These are phyloP conservation scores for Talaromyces rugulosus DNA, from an alignment of 2,329 filamentous ascomycete species.

Conservation along the genomic window DNA sequence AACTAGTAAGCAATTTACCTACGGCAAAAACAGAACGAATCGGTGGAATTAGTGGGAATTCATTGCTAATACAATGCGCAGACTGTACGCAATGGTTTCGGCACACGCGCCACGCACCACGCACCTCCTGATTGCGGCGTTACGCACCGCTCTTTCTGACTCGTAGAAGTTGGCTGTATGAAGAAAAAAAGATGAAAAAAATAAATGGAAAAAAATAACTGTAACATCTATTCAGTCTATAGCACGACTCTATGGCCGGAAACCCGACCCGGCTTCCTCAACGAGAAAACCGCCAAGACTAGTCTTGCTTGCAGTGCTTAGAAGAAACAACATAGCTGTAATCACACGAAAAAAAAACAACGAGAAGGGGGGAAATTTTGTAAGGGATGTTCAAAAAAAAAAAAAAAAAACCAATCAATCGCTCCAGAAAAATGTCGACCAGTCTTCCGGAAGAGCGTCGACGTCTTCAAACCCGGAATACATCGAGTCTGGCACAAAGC, in stretches of 20 bases:
- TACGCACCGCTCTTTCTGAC: background rate
- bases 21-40: background rate
- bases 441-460: slow-evolving; percentile 42
- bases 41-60: background rate
- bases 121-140: background rate
- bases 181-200: background rate
- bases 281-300: background rate
- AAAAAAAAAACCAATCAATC: slow-evolving; percentile 5
- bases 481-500: slow-evolving; percentile 10
- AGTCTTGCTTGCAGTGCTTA: slow-evolving; percentile 1
- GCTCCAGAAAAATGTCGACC: slow-evolving; percentile 38
- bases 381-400: background rate
- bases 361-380: too few relatives aligned
- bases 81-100: background rate
- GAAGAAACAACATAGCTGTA: background rate
- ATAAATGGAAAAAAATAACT: background rate
- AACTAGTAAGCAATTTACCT: background rate
- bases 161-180: background rate
- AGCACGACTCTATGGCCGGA: background rate
- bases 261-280: background rate
- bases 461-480: slow-evolving; percentile 19
- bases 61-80: background rate
- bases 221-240: background rate
- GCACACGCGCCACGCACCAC: background rate
- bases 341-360: background rate